Percentiles rank a stretch among this genome's conserved stretches.
Conservation (phyloP, 305 asterid species). For the Salvia sclarea region DNA sequence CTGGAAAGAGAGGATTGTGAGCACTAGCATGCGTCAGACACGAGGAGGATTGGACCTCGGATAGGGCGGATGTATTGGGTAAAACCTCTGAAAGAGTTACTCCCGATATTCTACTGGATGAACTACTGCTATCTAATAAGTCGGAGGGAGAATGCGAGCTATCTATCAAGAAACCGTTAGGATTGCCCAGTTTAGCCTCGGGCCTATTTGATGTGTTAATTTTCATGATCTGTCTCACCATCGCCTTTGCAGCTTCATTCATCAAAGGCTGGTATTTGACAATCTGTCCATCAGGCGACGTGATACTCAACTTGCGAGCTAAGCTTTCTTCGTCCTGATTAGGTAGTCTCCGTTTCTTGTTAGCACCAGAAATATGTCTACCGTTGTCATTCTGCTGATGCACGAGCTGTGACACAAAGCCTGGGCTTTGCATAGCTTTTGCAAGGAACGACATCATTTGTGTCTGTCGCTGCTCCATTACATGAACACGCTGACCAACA, state of each 20-base stretch:
- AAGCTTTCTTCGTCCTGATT: conserved; percentile 58
- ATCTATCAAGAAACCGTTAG: conserved; percentile 56
- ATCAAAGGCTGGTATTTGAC: conserved; percentile 72
- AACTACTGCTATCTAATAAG: conserved; percentile 44
- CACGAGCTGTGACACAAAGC: conserved; percentile 68
- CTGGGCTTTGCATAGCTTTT: conserved; percentile 77
- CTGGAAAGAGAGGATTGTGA: conserved; percentile 33
- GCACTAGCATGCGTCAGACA: conserved; percentile 33
- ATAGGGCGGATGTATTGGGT: conserved; percentile 37
- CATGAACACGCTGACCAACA: conserved; percentile 63
- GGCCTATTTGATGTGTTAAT: conserved; percentile 49
- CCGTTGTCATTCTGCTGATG: conserved; percentile 50
- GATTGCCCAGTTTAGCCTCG: conserved; percentile 46
- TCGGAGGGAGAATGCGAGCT: conserved; percentile 43
- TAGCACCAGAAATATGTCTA: conserved; percentile 56
- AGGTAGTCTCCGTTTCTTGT: conserved; percentile 72
- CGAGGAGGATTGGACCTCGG: conserved; percentile 45
- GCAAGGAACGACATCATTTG: conserved; percentile 83
- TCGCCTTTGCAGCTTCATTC: conserved; percentile 82
- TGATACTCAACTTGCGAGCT: conserved; percentile 37
- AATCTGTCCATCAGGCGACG: conserved; percentile 61
- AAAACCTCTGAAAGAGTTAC: conserved; percentile 65
- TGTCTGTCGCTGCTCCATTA: conserved; percentile 70
- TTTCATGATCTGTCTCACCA: conserved; percentile 62
- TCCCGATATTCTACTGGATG: conserved; percentile 49